phyloP scores from a whole-genome alignment of 768 basidiomycete genomes.

The Tephrocybe sp. region DNA sequence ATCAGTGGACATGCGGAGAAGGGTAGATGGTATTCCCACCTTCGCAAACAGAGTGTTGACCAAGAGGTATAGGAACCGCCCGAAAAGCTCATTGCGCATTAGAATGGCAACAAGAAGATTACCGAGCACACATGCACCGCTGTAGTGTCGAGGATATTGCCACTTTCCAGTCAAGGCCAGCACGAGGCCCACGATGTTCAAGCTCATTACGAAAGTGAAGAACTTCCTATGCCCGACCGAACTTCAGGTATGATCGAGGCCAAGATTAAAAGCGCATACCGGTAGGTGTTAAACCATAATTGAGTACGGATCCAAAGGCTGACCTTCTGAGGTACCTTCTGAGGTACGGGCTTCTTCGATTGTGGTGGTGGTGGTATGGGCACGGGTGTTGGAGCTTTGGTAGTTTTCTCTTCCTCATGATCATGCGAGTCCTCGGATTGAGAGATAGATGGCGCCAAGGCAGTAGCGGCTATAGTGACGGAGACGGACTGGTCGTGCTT shows the following conservation, averaged over 20 bases:
- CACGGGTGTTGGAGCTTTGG: constrained; percentile 1
- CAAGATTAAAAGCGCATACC: constrained; percentile 35
- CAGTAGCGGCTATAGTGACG: constrained; percentile 16
- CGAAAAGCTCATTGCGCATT: constrained; percentile 80
- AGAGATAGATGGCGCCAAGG: constrained; percentile 5
- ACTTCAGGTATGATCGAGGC: not conserved
- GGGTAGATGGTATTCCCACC: constrained; percentile 33
- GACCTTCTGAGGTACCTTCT: constrained; percentile 39
- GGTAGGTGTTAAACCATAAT: constrained; percentile 80
- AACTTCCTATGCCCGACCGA: constrained; percentile 54
- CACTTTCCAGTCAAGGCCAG: constrained; percentile 63
- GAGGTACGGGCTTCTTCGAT: constrained; percentile 22
- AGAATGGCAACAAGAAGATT: constrained; percentile 73
- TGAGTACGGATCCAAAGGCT: constrained; percentile 58
- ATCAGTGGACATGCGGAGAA: constrained; percentile 2
- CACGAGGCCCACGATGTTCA: constrained; percentile 60
- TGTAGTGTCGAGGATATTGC: constrained; percentile 63
- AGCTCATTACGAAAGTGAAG: constrained; percentile 55
- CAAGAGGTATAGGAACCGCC: constrained; percentile 67
- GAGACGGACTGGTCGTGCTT: constrained; percentile 25
- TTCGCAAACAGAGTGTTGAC: constrained; percentile 80
- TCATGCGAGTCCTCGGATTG: constrained; percentile 12
- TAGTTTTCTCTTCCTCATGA: not conserved
- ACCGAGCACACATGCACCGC: constrained; percentile 71
- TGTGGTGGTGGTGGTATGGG: constrained; percentile 11